Conservation (phyloP, 345 rosid species). For the Sapria himalayana region DNA sequence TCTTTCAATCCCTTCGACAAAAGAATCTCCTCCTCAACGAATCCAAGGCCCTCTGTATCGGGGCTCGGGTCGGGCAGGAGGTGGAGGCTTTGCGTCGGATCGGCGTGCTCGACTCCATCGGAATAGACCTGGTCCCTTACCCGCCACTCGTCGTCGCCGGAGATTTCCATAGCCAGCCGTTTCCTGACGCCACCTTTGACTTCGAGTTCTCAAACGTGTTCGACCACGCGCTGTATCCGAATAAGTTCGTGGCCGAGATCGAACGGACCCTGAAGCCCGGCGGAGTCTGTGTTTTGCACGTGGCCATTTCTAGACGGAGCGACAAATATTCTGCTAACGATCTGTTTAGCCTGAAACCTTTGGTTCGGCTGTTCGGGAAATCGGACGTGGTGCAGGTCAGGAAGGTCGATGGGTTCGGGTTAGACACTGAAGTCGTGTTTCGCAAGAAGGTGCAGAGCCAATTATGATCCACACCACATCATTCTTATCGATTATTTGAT, state of each 20-base stretch:
- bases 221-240: conserved; percentile 72
- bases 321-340: conserved; percentile 91
- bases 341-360: conserved; percentile 31
- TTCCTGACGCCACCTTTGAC: conserved; percentile 40
- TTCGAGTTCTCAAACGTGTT: conserved; percentile 91
- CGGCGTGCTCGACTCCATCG: conserved; percentile 52
- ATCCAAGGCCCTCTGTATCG: conserved; percentile 56
- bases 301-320: conserved; percentile 32
- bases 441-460: conserved; percentile 18
- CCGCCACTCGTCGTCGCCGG: conserved; percentile 65
- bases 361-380: conserved; percentile 26
- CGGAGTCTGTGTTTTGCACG: conserved; percentile 58
- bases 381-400: conserved; percentile 42
- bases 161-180: conserved; percentile 70
- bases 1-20: conserved; percentile 24
- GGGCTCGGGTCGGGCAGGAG: conserved; percentile 86
- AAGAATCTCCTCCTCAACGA: conserved; percentile 22
- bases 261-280: conserved; percentile 60
- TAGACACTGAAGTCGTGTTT: conserved; percentile 77
- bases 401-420: conserved; percentile 76
- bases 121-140: conserved; percentile 68
- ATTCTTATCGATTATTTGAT: no score
- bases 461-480: conserved; percentile 6
- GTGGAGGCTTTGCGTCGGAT: conserved; percentile 50
- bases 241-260: conserved; percentile 52